A percentile compares a stretch with the other conserved stretches of the same genome.
These are phyloP conservation scores for Ceratonia siliqua DNA, from an alignment of 306 rosid genomes.

Conservation along the genomic window DNA sequence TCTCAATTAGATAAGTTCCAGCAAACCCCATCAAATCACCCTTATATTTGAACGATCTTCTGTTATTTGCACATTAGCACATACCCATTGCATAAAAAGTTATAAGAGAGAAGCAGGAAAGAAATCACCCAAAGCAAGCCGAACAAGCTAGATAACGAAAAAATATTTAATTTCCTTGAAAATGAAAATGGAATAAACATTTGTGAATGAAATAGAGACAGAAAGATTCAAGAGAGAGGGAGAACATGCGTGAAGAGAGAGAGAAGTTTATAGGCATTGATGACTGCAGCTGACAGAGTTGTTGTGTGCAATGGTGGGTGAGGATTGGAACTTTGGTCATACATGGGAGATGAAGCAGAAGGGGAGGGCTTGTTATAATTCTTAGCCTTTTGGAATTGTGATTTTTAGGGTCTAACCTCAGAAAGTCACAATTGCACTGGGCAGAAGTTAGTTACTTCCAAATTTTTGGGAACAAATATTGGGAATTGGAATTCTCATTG, in stretches of 20 bases:
- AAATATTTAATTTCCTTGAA: too few relatives aligned
- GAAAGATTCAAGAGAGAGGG: neutral
- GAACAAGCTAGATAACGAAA: neutral
- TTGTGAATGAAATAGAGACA: neutral
- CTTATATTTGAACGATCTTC: neutral
- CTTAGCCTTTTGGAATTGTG: neutral
- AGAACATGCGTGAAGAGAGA: neutral
- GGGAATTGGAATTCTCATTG: neutral
- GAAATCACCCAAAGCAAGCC: neutral
- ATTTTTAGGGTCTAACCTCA: neutral
- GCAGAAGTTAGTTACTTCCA: too few relatives aligned
- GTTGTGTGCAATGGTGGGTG: slow-evolving; percentile 1
- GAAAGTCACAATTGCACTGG: neutral
- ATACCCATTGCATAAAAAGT: neutral
- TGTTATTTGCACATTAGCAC: neutral
- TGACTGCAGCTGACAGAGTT: neutral
- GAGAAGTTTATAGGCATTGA: neutral
- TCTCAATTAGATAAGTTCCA: too few relatives aligned
- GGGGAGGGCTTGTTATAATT: neutral
- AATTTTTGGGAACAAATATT: neutral
- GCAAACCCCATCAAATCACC: neutral
- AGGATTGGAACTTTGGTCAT: neutral
- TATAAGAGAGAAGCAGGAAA: neutral
- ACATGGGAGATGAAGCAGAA: neutral
- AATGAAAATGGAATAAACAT: too few relatives aligned